Evolutionary conservation across 202 grass and related monocot genomes (phyloP).

Genomic region (Miscanthus sacchariflorus): DNA sequence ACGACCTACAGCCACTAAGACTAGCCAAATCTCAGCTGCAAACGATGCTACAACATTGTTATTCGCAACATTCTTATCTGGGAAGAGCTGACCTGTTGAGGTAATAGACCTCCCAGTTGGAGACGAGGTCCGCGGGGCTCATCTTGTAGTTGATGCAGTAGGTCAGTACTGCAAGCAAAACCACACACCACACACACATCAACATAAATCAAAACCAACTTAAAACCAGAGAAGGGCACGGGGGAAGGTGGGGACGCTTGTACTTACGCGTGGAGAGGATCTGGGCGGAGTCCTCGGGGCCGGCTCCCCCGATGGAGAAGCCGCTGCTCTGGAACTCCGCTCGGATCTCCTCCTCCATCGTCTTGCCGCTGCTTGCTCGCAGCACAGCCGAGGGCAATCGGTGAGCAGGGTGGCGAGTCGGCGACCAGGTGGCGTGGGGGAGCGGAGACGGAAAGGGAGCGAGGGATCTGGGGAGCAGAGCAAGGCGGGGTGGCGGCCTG

Average conservation of each 20-base stretch:
- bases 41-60: constrained; percentile 4
- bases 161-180: constrained; percentile 66
- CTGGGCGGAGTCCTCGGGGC: constrained; percentile 51
- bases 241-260: neutral
- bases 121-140: constrained; percentile 76
- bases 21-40: constrained; percentile 15
- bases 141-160: constrained; percentile 99
- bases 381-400: neutral
- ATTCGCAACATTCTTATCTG: neutral
- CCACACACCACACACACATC: neutral
- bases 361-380: neutral
- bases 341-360: constrained; percentile 90
- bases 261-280: constrained; percentile 80
- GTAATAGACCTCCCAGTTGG: constrained; percentile 93
- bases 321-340: constrained; percentile 76
- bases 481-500: no score
- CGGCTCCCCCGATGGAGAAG: constrained; percentile 69
- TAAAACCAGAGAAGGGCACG: neutral
- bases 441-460: no score
- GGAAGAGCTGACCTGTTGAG: constrained; percentile 66
- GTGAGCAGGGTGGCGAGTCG: neutral
- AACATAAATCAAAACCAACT: neutral
- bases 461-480: no score
- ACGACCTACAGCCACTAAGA: neutral
- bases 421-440: neutral